A percentile compares a stretch with the other conserved stretches of the same genome.
phyloP scores from a whole-genome alignment of 225 moss, liverwort and hornwort genomes.

The Polytrichum formosum region DNA sequence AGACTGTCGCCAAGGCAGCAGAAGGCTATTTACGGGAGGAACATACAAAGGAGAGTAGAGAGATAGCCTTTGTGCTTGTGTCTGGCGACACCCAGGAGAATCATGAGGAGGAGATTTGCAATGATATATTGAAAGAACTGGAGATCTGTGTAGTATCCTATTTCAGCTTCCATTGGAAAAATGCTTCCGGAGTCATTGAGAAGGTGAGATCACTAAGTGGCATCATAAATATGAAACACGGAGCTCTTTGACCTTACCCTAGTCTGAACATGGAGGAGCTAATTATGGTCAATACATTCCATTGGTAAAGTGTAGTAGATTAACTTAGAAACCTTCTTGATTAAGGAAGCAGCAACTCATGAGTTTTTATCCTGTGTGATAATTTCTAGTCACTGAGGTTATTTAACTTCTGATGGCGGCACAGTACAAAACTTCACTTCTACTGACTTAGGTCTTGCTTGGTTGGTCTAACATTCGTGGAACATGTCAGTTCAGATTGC shows the following conservation, averaged over 20 bases:
- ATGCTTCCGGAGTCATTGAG: conserved; percentile 38
- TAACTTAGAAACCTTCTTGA: too few relatives aligned
- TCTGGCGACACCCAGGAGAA: conserved; percentile 22
- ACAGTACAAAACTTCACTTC: too few relatives aligned
- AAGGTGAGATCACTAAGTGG: conserved; percentile 20
- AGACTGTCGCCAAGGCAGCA: conserved; percentile 39
- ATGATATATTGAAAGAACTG: conserved; percentile 50
- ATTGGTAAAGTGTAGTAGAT: too few relatives aligned
- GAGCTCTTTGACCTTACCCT: not conserved
- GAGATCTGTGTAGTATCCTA: conserved; percentile 51
- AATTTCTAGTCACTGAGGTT: too few relatives aligned
- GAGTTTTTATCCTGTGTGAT: too few relatives aligned
- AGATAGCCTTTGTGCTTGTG: conserved; percentile 43
- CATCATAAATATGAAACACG: not conserved
- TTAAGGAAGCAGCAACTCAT: too few relatives aligned
- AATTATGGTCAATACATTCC: too few relatives aligned
- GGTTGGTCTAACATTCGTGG: too few relatives aligned
- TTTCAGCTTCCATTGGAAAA: conserved; percentile 56
- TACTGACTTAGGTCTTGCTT: too few relatives aligned
- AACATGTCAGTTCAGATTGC: too few relatives aligned
- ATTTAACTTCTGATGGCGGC: too few relatives aligned
- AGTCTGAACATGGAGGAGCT: too few relatives aligned
- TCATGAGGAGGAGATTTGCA: conserved; percentile 17
- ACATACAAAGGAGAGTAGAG: conserved; percentile 33
- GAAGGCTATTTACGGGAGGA: conserved; percentile 50